Base-by-base conservation (phyloP, 179 eudicot genomes). In the Spinacia oleracea region DNA sequence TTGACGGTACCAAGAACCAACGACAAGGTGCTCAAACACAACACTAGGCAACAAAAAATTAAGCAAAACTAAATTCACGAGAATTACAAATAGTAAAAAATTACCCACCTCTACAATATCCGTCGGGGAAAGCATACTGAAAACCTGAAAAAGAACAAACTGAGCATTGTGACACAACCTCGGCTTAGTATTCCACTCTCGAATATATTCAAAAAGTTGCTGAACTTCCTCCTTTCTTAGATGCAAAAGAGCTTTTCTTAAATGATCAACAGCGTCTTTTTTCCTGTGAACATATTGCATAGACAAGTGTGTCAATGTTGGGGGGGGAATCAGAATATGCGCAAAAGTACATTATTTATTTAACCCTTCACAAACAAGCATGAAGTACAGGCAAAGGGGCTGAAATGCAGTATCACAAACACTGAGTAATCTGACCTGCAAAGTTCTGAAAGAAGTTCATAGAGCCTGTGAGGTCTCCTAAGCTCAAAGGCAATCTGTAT, bases 171-270 rank as follows among this genome's bases (percentile, higher is more conserved):
- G 97, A 76, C 97, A 93, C 50, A 92, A 84, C 86, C 90, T 96
- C 40, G 98, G 98, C 78, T 96, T 93, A 74, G 97, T 92, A 85
- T 96, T 93, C 99, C 99, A 96, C 85, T 93, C 99, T 80, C 99
- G 87, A 68, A 92, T 80, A 79, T 92, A 96, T 78, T 96, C 97
- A 79, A 96, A 77, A 82, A 96, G 94, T 62, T 73, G 79, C 64
- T 69, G 92, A 75, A 88, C 70, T 78, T 92, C 90, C 76, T 96
- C 98, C 85, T 89, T 96, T 70, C 85, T 89, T 76, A 96, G 90
- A 76, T 74, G 83, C 58, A 68, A 31, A 79, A 96, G 85, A 76
- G 93, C 93, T 81, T 84, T 87, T 77, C 82, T 92, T 63, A 96
- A 78, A 66, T 82, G 86, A 83, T 81, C 79, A 63, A 78, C 73